Evolutionary conservation across 768 basidiomycete species (phyloP).

Genomic region (Boletus rufocinnamomeus): DNA sequence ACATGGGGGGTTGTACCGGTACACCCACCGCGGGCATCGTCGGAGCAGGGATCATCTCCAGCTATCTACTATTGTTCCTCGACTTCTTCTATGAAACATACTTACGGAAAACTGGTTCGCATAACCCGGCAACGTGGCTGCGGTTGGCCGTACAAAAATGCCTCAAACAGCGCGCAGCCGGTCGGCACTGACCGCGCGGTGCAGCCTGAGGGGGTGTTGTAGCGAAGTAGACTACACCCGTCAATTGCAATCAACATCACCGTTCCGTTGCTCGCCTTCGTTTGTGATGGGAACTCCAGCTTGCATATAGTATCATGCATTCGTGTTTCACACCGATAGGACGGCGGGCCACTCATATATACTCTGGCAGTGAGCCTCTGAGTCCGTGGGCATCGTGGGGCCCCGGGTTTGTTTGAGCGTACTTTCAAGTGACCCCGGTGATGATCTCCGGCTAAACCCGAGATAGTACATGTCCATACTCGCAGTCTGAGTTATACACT

Average conservation of each 20-base stretch:
- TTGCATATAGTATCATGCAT: no score
- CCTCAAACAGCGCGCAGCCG: neutral
- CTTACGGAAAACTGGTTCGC: constrained; percentile 4
- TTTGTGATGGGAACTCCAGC: no score
- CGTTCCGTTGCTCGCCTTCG: no score
- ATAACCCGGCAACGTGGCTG: neutral
- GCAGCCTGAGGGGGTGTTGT: neutral
- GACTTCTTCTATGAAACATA: constrained; percentile 28
- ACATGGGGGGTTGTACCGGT: constrained; percentile 19
- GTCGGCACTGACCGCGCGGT: neutral
- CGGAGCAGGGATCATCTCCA: constrained; percentile 15
- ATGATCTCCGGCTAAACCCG: neutral
- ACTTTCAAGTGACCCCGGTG: neutral
- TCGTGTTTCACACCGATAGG: no score
- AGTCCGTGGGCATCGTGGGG: no score
- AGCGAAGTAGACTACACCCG: no score
- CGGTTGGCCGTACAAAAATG: neutral
- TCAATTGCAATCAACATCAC: no score
- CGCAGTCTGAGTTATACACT: no score
- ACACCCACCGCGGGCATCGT: constrained; percentile 18
- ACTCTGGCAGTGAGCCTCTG: no score
- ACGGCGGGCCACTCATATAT: no score
- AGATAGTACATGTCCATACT: neutral
- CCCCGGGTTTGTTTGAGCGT: no score
- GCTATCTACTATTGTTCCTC: constrained; percentile 25